Conservation (phyloP, 176 grass and related monocot genomes). For the Zoysia pacifica region DNA sequence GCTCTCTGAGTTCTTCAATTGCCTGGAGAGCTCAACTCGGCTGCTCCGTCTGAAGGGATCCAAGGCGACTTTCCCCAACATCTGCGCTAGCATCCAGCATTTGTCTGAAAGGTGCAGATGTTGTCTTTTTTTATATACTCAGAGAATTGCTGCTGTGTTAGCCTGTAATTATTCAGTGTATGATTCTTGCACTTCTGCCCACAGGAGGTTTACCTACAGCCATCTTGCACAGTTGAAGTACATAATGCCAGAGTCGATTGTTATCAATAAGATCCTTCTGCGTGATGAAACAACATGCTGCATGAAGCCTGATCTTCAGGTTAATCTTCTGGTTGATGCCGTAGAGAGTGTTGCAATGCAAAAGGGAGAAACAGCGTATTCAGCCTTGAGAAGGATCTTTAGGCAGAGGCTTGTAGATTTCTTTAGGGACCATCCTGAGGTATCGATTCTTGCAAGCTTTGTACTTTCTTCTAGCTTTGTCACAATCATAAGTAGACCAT, state of each 20-base stretch:
- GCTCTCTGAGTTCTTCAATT: constrained; percentile 83
- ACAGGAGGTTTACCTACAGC: constrained; percentile 76
- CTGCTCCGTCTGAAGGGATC: constrained; percentile 73
- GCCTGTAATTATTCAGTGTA: not conserved
- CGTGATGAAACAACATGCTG: constrained; percentile 73
- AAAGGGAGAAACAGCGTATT: constrained; percentile 64
- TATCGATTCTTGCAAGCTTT: constrained; percentile 28
- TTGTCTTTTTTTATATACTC: not conserved
- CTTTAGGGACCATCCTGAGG: constrained; percentile 69
- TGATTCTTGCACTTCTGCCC: constrained; percentile 18
- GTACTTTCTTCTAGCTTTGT: not conserved
- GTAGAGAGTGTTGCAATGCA: constrained; percentile 43
- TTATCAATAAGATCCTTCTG: constrained; percentile 73
- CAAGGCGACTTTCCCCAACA: constrained; percentile 65
- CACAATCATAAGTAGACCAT: not conserved
- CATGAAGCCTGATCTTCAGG: constrained; percentile 84
- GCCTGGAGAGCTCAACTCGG: constrained; percentile 72
- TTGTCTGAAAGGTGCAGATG: constrained; percentile 55
- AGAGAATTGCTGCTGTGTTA: not conserved
- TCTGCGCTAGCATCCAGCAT: constrained; percentile 66
- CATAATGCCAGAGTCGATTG: constrained; percentile 69
- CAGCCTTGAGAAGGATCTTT: constrained; percentile 63
- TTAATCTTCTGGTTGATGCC: constrained; percentile 53
- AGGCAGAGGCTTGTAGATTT: constrained; percentile 79
- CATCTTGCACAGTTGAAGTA: constrained; percentile 85